Percentiles rank a stretch among this genome's conserved stretches.
phyloP scores from a whole-genome alignment of 2,329 filamentous ascomycete species.

The Aureobasidium sp. region DNA sequence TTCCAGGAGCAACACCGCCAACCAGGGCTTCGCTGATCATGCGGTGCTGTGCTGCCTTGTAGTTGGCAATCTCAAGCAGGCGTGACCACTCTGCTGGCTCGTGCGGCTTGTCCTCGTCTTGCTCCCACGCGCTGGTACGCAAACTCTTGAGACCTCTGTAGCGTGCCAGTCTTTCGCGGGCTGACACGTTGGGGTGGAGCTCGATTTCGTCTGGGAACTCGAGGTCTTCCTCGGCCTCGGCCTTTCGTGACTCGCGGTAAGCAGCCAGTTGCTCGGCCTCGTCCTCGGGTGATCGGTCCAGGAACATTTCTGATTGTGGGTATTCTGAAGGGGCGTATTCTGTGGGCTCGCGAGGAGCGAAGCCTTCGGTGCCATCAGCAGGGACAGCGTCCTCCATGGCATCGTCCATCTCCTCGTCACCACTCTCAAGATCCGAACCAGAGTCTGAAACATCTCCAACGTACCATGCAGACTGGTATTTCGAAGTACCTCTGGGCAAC shows the following conservation, averaged over 20 bases:
- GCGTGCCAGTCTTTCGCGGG: conserved; percentile 71
- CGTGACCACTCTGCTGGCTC: conserved; percentile 87
- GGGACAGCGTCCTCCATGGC: conserved; percentile 48
- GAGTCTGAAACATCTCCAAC: conserved; percentile 72
- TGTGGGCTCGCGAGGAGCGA: conserved; percentile 44
- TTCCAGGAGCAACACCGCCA: conserved; percentile 80
- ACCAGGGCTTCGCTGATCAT: conserved; percentile 72
- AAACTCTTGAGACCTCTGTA: conserved; percentile 91
- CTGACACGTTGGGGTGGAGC: conserved; percentile 75
- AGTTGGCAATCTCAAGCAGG: conserved; percentile 79
- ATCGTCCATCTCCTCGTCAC: conserved; percentile 48
- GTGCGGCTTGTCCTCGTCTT: conserved; percentile 73
- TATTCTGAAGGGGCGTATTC: conserved; percentile 73
- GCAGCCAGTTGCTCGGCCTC: conserved; percentile 73
- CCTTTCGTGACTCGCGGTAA: conserved; percentile 68
- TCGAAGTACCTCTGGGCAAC: conserved; percentile 82
- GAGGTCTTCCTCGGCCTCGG: conserved; percentile 78
- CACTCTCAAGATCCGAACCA: conserved; percentile 71
- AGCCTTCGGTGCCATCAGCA: conserved; percentile 73
- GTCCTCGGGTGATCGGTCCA: conserved; percentile 70
- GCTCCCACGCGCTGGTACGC: conserved; percentile 80
- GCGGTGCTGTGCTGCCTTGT: conserved; percentile 70
- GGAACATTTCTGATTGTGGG: conserved; percentile 85
- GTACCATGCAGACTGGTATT: conserved; percentile 93
- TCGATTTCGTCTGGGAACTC: conserved; percentile 98